Evolutionary conservation across 2,329 filamentous ascomycete genomes (phyloP).

Genomic region (Hypocreales sp.): DNA sequence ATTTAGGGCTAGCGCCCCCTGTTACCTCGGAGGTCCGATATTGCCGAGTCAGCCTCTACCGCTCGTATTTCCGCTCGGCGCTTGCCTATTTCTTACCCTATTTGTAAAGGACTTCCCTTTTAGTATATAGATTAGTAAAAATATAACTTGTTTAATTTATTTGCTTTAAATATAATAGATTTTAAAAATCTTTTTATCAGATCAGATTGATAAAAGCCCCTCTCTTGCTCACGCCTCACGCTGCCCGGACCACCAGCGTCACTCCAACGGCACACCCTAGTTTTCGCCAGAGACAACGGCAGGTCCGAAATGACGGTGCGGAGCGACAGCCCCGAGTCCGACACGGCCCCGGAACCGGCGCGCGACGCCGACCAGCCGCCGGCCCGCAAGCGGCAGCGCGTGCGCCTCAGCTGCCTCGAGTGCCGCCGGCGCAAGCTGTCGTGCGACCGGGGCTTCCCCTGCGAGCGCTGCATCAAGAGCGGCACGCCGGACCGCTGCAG

Average conservation of each 20-base stretch:
- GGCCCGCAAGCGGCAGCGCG: constrained; percentile 41
- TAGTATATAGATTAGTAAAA: too few species aligned
- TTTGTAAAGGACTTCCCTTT: too few species aligned
- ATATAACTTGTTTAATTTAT: too few species aligned
- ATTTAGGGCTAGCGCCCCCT: too few species aligned
- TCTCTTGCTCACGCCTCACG: constrained; percentile 13
- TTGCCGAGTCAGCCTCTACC: not conserved
- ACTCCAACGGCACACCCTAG: constrained; percentile 14
- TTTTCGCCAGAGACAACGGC: too few species aligned
- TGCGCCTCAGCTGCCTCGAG: constrained; percentile 43
- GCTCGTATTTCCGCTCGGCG: constrained; percentile 19
- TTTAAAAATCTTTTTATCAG: constrained; percentile 14
- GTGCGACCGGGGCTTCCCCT: constrained; percentile 45
- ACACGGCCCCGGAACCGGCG: constrained; percentile 13
- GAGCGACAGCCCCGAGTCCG: constrained; percentile 23
- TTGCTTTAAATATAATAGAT: not conserved
- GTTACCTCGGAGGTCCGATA: not conserved
- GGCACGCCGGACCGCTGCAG: constrained; percentile 44
- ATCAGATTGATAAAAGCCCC: constrained; percentile 24
- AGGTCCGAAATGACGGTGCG: constrained; percentile 12
- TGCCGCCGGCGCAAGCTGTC: constrained; percentile 45
- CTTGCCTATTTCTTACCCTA: too few species aligned
- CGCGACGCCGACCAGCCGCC: constrained; percentile 17
- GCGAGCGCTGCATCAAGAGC: constrained; percentile 46
- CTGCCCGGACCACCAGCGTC: too few species aligned